Evolutionary conservation across 306 rosid genomes (phyloP).

Genomic region (Sicyos edulis): DNA sequence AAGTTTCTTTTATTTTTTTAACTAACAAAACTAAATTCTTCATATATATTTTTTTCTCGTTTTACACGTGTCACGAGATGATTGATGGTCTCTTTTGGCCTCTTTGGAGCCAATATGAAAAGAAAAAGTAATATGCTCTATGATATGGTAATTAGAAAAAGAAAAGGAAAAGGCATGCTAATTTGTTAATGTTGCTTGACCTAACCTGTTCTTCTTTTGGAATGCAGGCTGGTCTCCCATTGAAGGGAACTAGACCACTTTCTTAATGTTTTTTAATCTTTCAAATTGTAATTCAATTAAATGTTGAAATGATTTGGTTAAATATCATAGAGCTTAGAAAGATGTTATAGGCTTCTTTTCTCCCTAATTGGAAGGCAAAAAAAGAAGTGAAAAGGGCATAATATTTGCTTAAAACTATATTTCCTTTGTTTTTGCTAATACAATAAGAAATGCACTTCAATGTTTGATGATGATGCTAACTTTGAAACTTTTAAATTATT

Average conservation of each 20-base stretch:
- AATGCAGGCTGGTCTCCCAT: slow-evolving; percentile 12
- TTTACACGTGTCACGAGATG: neutral
- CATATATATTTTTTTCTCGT: neutral
- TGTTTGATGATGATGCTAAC: too few relatives aligned
- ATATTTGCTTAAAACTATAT: too few relatives aligned
- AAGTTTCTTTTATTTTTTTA: neutral
- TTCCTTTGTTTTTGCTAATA: too few relatives aligned
- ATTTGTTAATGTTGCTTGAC: neutral
- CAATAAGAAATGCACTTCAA: too few relatives aligned
- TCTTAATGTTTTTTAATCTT: neutral
- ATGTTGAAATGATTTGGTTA: slow-evolving; percentile 5
- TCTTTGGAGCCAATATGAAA: neutral
- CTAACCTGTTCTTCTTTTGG: slow-evolving; percentile 20
- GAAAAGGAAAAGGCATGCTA: neutral
- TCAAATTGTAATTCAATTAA: neutral
- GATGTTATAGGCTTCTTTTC: too few relatives aligned
- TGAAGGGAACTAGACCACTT: neutral
- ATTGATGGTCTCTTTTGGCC: neutral
- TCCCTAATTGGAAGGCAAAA: too few relatives aligned
- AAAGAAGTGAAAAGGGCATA: too few relatives aligned
- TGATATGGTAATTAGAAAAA: neutral
- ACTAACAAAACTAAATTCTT: neutral
- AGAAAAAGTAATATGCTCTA: slow-evolving; percentile 9
- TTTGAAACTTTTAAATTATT: too few relatives aligned
- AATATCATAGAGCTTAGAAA: too few relatives aligned